A percentile compares a stretch with the other conserved stretches of the same genome.
Conservation (phyloP, 2,329 filamentous ascomycete species). For the Drechslera avenae region DNA sequence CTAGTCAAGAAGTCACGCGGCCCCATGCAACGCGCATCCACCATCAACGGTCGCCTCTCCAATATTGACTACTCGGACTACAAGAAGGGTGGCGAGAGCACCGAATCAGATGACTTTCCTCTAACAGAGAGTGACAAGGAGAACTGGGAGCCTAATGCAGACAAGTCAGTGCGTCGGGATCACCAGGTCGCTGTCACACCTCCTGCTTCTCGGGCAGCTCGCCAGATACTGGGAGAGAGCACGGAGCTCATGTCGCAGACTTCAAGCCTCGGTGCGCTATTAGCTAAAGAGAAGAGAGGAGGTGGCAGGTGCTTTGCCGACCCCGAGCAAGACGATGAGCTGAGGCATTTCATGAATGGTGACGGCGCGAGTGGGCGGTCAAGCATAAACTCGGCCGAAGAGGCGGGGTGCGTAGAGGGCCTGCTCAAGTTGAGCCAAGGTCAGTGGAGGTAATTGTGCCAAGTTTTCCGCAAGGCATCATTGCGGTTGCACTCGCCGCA, state of each 20-base stretch:
- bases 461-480: not conserved
- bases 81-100: slow-evolving; percentile 29
- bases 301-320: slow-evolving; percentile 43
- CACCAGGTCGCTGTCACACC: slow-evolving; percentile 33
- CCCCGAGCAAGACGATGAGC: slow-evolving; percentile 63
- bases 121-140: slow-evolving; percentile 90
- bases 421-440: slow-evolving; percentile 87
- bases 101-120: slow-evolving; percentile 55
- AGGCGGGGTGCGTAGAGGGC: slow-evolving; percentile 89
- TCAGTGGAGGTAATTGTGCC: slow-evolving; percentile 68
- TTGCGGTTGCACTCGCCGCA: not conserved
- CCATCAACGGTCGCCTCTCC: slow-evolving; percentile 43
- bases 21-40: slow-evolving; percentile 44
- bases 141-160: slow-evolving; percentile 70
- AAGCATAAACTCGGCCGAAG: slow-evolving; percentile 56
- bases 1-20: slow-evolving; percentile 44
- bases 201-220: slow-evolving; percentile 38
- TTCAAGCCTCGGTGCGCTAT: slow-evolving; percentile 44
- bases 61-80: slow-evolving; percentile 25
- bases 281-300: slow-evolving; percentile 42
- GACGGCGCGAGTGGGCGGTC: slow-evolving; percentile 64
- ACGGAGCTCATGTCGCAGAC: slow-evolving; percentile 48
- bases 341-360: slow-evolving; percentile 74
- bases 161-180: slow-evolving; percentile 37
- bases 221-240: slow-evolving; percentile 57